These are phyloP conservation scores for Graphilbum sp. DNA, from an alignment of 2,329 filamentous ascomycete species.

Conservation along the genomic window DNA sequence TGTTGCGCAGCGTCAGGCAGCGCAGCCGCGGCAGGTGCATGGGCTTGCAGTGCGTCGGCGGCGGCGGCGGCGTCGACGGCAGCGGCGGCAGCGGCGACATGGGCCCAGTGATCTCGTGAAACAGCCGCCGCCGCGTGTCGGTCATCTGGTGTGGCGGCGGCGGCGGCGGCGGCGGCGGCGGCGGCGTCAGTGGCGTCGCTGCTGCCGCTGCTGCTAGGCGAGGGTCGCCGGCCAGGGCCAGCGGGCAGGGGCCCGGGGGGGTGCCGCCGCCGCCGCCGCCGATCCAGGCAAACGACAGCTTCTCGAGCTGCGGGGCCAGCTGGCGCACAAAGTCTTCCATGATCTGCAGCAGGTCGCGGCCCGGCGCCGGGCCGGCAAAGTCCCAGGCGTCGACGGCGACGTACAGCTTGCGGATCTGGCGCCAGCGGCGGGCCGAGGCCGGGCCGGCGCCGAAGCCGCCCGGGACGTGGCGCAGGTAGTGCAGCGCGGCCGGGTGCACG, in stretches of 20 bases:
- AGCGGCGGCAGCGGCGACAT: slow-evolving; percentile 50
- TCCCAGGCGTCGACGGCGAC: slow-evolving; percentile 59
- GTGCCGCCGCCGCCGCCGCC: background rate
- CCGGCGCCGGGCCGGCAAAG: slow-evolving; percentile 40
- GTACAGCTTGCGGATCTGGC: slow-evolving; percentile 57
- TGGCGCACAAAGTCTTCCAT: slow-evolving; percentile 64
- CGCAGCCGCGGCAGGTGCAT: slow-evolving; percentile 52
- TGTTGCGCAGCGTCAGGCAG: slow-evolving; percentile 56
- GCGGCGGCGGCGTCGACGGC: slow-evolving; percentile 41
- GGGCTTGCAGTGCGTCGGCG: slow-evolving; percentile 30
- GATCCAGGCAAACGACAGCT: slow-evolving; percentile 63
- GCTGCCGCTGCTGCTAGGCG: no score
- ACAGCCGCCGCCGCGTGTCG: no score
- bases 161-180: no score
- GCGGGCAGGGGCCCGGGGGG: slow-evolving; percentile 51
- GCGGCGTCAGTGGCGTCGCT: no score
- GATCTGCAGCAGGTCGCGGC: slow-evolving; percentile 57
- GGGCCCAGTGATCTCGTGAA: slow-evolving; percentile 46
- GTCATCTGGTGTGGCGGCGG: slow-evolving; percentile 36
- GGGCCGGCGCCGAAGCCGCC: slow-evolving; percentile 62
- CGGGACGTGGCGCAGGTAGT: slow-evolving; percentile 61
- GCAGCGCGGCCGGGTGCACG: slow-evolving; percentile 59
- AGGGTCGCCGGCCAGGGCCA: slow-evolving; percentile 54
- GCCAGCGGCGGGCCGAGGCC: slow-evolving; percentile 56
- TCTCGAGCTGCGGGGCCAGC: slow-evolving; percentile 50